phyloP scores from a whole-genome alignment of 805 yeast species.

The Spathaspora arborariae region DNA sequence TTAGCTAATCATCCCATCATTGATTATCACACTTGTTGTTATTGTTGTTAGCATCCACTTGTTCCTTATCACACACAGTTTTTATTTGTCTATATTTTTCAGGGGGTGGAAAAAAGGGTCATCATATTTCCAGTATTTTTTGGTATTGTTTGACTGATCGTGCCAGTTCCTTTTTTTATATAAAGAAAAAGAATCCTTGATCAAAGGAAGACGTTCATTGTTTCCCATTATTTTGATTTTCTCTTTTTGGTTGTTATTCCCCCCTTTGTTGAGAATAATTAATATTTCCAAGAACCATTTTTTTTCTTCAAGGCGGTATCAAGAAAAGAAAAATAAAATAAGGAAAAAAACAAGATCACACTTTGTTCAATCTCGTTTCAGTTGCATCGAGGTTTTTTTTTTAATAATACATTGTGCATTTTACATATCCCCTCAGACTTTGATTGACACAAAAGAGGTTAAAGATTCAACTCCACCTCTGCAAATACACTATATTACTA shows the following conservation, averaged over 20 bases:
- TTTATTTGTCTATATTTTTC: background rate
- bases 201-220: background rate
- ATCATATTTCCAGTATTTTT: background rate
- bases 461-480: background rate
- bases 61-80: background rate
- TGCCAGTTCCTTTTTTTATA: background rate
- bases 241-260: background rate
- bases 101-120: slow-evolving; percentile 1
- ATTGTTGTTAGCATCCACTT: background rate
- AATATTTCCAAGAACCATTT: background rate
- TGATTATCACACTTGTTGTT: background rate
- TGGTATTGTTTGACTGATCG: background rate
- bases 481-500: too few species aligned
- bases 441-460: background rate
- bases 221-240: background rate
- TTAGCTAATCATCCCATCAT: background rate
- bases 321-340: background rate
- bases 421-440: background rate
- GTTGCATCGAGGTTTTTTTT: background rate
- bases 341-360: background rate
- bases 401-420: background rate
- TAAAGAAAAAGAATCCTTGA: background rate
- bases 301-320: background rate
- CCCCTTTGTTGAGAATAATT: background rate
- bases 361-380: background rate